phyloP scores from a whole-genome alignment of 352 stramenopile species.

The Blastocystis sp. region DNA sequence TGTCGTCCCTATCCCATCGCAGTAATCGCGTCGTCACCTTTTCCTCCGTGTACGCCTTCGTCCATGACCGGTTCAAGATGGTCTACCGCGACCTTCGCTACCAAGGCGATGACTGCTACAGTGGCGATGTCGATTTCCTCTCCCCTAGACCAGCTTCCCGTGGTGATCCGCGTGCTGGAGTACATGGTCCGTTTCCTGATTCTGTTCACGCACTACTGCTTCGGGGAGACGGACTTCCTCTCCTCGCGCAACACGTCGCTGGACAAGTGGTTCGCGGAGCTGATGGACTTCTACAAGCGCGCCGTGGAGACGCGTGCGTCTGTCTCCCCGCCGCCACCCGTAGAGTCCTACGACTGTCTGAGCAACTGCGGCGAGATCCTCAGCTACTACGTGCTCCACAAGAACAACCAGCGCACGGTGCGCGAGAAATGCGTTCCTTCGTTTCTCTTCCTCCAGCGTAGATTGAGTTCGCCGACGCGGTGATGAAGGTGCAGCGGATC shows the following conservation, averaged over 20 bases:
- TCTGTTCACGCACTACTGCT: conserved; percentile 40
- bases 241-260: conserved; percentile 6
- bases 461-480: neutral
- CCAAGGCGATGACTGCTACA: neutral
- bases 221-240: conserved; percentile 11
- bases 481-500: conserved; percentile 1
- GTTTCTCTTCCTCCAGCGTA: neutral
- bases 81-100: conserved; percentile 5
- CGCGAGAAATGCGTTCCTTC: neutral
- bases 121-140: neutral
- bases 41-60: conserved; percentile 24
- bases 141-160: neutral
- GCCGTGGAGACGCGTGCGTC: neutral
- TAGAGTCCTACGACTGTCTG: neutral
- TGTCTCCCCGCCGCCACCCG: too few relatives aligned
- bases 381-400: conserved; percentile 11
- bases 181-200: conserved; percentile 44
- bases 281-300: neutral
- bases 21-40: conserved; percentile 29
- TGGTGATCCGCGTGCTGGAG: conserved; percentile 34
- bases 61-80: conserved; percentile 49
- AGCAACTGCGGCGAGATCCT: conserved; percentile 24
- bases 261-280: neutral
- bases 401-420: neutral
- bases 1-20: neutral